These are phyloP conservation scores for Nothopassalora personata DNA, from an alignment of 2,329 filamentous ascomycete species.

Conservation along the genomic window DNA sequence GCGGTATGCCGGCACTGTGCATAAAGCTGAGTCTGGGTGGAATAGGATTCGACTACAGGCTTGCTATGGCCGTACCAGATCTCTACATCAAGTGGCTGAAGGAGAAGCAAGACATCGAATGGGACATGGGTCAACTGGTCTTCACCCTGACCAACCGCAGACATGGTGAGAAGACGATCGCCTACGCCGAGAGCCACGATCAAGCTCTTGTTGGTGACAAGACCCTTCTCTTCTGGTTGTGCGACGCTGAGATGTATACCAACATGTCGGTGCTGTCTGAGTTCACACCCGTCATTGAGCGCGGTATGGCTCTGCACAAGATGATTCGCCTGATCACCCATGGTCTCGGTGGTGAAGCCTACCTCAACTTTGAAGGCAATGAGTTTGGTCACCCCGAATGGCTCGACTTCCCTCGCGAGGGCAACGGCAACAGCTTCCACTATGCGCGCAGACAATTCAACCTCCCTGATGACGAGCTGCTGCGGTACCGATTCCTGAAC, in stretches of 20 bases:
- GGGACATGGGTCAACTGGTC: constrained; percentile 81
- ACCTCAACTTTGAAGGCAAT: constrained; percentile 97
- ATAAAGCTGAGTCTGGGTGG: constrained; percentile 79
- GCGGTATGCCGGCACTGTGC: constrained; percentile 96
- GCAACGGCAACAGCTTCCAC: constrained; percentile 43
- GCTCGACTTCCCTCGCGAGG: constrained; percentile 94
- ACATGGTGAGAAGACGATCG: constrained; percentile 96
- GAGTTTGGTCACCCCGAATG: constrained; percentile 98
- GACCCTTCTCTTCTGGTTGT: constrained; percentile 95
- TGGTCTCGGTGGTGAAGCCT: constrained; percentile 85
- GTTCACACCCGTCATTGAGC: constrained; percentile 82
- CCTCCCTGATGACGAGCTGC: constrained; percentile 74
- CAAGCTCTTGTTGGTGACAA: constrained; percentile 99
- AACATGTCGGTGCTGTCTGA: constrained; percentile 86
- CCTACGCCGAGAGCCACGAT: constrained; percentile 94
- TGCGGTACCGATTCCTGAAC: constrained; percentile 88
- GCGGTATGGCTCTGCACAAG: constrained; percentile 91
- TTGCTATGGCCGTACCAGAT: constrained; percentile 96
- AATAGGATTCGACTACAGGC: constrained; percentile 92
- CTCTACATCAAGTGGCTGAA: constrained; percentile 99
- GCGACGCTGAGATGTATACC: constrained; percentile 94
- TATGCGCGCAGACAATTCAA: constrained; percentile 76
- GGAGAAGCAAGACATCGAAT: constrained; percentile 82
- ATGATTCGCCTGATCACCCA: constrained; percentile 95
- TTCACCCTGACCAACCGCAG: constrained; percentile 88